A percentile compares a stretch with the other conserved stretches of the same genome.
Conservation (phyloP, 2,329 filamentous ascomycete species). For the Aspergillus carbonarius region DNA sequence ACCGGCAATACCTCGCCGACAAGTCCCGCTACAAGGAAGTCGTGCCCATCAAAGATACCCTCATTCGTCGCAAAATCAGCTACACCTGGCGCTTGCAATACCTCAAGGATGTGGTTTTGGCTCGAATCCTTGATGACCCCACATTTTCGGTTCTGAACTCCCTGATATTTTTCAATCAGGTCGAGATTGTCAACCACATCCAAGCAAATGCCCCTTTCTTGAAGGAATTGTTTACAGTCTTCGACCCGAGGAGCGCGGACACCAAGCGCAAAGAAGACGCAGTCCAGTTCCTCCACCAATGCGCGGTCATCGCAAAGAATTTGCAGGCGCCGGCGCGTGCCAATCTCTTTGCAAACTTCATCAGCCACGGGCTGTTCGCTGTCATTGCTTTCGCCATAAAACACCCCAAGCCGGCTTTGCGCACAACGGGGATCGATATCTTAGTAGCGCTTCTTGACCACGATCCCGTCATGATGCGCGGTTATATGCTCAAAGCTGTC, state of each 20-base stretch:
- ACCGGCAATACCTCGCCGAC: conserved; percentile 87
- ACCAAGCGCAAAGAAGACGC: conserved; percentile 83
- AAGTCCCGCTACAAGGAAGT: conserved; percentile 94
- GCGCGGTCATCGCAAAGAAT: conserved; percentile 90
- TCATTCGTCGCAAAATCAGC: conserved; percentile 86
- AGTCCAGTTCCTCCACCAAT: conserved; percentile 95
- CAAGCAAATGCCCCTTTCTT: conserved; percentile 77
- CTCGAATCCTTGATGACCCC: conserved; percentile 92
- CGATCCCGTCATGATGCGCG: conserved; percentile 89
- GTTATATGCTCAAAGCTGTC: conserved; percentile 88
- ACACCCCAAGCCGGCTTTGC: conserved; percentile 77
- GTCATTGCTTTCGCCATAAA: conserved; percentile 91
- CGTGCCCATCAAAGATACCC: conserved; percentile 80
- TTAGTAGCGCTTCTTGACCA: conserved; percentile 93
- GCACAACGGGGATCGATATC: conserved; percentile 91
- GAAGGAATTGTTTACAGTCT: conserved; percentile 83
- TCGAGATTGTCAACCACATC: conserved; percentile 95
- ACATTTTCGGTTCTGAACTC: conserved; percentile 98
- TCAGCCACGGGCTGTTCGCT: conserved; percentile 78
- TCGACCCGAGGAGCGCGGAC: conserved; percentile 63
- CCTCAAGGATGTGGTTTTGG: conserved; percentile 96
- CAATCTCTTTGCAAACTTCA: conserved; percentile 84
- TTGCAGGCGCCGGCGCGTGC: conserved; percentile 80
- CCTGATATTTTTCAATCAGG: conserved; percentile 98
- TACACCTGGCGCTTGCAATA: conserved; percentile 96